phyloP scores from a whole-genome alignment of 768 basidiomycete species.

The Collybia sp. region DNA sequence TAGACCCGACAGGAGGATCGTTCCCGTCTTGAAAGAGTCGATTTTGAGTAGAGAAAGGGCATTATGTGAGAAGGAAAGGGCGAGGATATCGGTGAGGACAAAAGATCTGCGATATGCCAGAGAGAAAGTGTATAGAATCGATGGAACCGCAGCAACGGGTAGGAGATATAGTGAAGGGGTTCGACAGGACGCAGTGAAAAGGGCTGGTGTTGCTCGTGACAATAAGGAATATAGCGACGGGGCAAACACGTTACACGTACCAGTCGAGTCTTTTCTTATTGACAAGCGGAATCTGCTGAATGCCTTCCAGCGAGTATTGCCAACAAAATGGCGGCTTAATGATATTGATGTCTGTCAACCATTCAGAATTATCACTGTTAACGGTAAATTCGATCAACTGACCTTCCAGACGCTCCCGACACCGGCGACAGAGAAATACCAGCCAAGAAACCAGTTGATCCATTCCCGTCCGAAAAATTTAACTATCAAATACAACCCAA shows the following conservation, averaged over 20 bases:
- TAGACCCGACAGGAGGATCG: slow-evolving; percentile 74
- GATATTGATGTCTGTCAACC: slow-evolving; percentile 43
- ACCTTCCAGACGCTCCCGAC: slow-evolving; percentile 71
- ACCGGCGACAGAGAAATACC: slow-evolving; percentile 68
- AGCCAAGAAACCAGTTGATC: slow-evolving; percentile 77
- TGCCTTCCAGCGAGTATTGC: slow-evolving; percentile 50
- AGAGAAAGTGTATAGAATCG: slow-evolving; percentile 55
- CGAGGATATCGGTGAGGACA: slow-evolving; percentile 69
- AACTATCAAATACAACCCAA: slow-evolving; percentile 66
- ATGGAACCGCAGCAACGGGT: slow-evolving; percentile 60
- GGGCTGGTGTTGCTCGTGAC: slow-evolving; percentile 18
- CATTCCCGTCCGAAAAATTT: slow-evolving; percentile 76
- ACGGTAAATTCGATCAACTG: slow-evolving; percentile 12
- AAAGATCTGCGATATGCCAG: slow-evolving; percentile 48
- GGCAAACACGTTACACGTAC: slow-evolving; percentile 29
- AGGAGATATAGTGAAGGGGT: slow-evolving; percentile 54
- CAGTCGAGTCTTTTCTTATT: slow-evolving; percentile 39
- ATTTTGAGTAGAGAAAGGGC: slow-evolving; percentile 76
- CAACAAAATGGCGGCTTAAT: slow-evolving; percentile 43
- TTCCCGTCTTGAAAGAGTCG: slow-evolving; percentile 88
- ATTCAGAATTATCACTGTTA: slow-evolving; percentile 1
- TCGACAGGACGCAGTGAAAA: slow-evolving; percentile 41
- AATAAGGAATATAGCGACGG: slow-evolving; percentile 8
- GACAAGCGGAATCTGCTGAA: slow-evolving; percentile 43
- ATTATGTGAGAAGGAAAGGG: slow-evolving; percentile 78